Evolutionary conservation across 169 alveolate species (phyloP).

Genomic region (Plasmodium sp.): DNA sequence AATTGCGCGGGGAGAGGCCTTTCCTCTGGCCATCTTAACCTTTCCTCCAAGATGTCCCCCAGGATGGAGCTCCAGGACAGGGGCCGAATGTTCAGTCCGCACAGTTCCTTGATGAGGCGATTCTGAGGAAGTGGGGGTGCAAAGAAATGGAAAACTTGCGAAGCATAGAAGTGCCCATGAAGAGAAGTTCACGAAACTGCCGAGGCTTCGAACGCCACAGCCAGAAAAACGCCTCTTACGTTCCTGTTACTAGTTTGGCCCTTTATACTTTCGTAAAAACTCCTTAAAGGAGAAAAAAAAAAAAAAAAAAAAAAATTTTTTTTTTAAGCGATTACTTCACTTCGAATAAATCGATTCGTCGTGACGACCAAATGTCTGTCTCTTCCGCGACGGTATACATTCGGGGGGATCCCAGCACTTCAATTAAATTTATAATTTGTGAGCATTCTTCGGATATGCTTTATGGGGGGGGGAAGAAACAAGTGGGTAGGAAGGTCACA

Average conservation of each 20-base stretch:
- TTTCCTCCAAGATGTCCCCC: constrained; percentile 18
- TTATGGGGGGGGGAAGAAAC: background rate
- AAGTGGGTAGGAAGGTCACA: background rate
- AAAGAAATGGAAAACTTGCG: background rate
- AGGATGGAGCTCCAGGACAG: constrained; percentile 50
- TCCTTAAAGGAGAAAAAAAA: constrained; percentile 27
- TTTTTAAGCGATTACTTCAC: background rate
- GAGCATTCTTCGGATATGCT: constrained; percentile 74
- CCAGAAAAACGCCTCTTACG: background rate
- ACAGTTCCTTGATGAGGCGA: constrained; percentile 32
- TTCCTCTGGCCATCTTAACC: background rate
- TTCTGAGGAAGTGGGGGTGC: background rate
- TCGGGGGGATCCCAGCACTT: constrained; percentile 70
- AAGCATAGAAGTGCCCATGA: background rate
- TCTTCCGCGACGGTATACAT: constrained; percentile 6
- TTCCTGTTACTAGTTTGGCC: constrained; percentile 36
- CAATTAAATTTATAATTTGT: constrained; percentile 68
- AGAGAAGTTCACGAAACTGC: background rate
- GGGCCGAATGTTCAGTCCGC: constrained; percentile 31
- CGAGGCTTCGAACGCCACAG: background rate
- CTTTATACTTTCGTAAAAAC: constrained; percentile 59
- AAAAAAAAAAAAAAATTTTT: background rate
- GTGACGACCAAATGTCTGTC: background rate
- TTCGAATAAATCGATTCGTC: background rate
- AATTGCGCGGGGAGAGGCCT: background rate